A percentile compares a stretch with the other conserved stretches of the same genome.
Conservation (phyloP, 2,329 filamentous ascomycete genomes). For the Penicillium sp. region DNA sequence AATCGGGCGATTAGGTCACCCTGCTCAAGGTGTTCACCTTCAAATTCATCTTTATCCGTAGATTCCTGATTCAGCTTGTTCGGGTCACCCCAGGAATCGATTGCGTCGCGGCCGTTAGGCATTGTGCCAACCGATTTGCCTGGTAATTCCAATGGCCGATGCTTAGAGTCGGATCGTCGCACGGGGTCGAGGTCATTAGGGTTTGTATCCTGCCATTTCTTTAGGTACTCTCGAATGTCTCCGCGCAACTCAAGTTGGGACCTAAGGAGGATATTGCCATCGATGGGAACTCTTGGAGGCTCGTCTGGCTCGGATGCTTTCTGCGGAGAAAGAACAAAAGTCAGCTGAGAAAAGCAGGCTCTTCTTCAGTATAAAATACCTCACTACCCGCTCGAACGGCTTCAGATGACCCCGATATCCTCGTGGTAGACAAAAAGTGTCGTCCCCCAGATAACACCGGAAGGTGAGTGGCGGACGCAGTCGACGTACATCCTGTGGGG, state of each 20-base stretch:
- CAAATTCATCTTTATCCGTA: constrained; percentile 30
- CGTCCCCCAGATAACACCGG: background rate
- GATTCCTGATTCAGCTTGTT: constrained; percentile 25
- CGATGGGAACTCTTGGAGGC: background rate
- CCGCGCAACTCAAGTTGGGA: constrained; percentile 37
- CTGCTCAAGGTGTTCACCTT: constrained; percentile 39
- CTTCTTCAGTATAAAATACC: background rate
- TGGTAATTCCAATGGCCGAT: constrained; percentile 9
- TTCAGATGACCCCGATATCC: constrained; percentile 5
- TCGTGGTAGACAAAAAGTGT: constrained; percentile 12
- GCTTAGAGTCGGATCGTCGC: constrained; percentile 19
- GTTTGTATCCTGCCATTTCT: constrained; percentile 39
- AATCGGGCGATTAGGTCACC: constrained; percentile 42
- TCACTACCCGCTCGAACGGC: background rate
- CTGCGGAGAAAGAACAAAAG: background rate
- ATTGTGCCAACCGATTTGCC: constrained; percentile 31
- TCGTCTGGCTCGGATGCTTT: background rate
- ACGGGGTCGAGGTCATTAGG: constrained; percentile 32
- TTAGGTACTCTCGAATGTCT: constrained; percentile 43
- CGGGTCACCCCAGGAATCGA: constrained; percentile 28
- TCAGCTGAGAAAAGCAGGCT: background rate
- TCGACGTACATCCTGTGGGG: constrained; percentile 2
- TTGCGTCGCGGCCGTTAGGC: constrained; percentile 32
- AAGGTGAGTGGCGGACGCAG: background rate
- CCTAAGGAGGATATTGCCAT: constrained; percentile 29